Conservation (phyloP, 192 early-diverging fungal genomes). For the Coemansia umbellata region DNA sequence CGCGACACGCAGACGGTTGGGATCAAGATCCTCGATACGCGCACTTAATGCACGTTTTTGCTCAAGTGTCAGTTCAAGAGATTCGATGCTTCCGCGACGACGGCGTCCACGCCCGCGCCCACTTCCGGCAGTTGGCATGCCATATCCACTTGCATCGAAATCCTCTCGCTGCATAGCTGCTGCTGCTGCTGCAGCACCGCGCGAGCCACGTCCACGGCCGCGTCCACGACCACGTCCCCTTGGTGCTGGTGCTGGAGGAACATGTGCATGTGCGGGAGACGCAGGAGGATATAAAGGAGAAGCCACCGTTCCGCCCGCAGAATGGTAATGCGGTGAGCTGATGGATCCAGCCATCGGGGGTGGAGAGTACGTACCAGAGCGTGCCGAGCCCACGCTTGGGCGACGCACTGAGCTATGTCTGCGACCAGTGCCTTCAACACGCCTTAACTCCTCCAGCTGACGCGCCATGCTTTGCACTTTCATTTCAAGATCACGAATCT, state of each 20-base stretch:
- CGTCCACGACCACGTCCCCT: constrained; percentile 29
- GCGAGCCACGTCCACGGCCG: constrained; percentile 36
- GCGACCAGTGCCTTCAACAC: constrained; percentile 19
- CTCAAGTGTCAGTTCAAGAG: constrained; percentile 67
- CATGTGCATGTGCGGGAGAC: constrained; percentile 11
- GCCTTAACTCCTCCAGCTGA: constrained; percentile 48
- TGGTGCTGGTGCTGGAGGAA: not conserved
- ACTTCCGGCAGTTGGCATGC: constrained; percentile 7
- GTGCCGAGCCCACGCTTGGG: constrained; percentile 46
- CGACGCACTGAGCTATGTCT: constrained; percentile 41
- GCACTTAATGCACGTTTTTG: constrained; percentile 80
- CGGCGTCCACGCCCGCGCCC: constrained; percentile 34
- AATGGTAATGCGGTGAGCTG: constrained; percentile 14
- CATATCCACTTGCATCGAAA: not conserved
- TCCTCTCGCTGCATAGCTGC: constrained; percentile 17
- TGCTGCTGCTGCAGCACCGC: constrained; percentile 29
- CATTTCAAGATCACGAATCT: constrained; percentile 49
- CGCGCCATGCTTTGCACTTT: constrained; percentile 49
- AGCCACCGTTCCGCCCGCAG: constrained; percentile 4
- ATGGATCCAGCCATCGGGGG: constrained; percentile 34
- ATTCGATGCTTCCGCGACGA: constrained; percentile 45
- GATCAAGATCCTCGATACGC: constrained; percentile 36
- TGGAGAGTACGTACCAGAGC: constrained; percentile 39
- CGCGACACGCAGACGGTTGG: constrained; percentile 36
- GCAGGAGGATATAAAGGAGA: constrained; percentile 32